Base-by-base conservation (phyloP, 2,329 filamentous ascomycete genomes). In the Pseudohalonectria lignicola region DNA sequence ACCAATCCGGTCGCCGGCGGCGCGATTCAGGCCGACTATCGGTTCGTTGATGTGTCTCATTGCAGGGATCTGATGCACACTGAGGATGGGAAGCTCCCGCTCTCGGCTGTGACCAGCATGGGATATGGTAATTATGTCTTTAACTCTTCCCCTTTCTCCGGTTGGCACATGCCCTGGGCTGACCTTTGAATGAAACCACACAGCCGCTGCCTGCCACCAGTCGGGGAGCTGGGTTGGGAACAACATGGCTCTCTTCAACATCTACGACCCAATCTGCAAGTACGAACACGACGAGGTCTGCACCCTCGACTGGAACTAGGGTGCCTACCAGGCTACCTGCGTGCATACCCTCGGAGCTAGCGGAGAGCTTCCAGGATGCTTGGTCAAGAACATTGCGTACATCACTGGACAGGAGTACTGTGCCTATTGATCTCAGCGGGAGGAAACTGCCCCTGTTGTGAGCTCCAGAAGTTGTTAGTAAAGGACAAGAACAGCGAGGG, bases 21-120 rank as follows among this genome's bases (percentile, higher is more conserved):
- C 16, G 59, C 58, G 10, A 47, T 71, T 17, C 53, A 59, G 16
- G 74, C 74, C 58, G 53, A 61, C 12, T 69, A 58, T 43, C 59
- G 64, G 44, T 53, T 60, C 40, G 64, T 64, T 25, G 59, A 60
- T 40, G 59, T 62, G 19, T 57, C 53, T 41, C 56, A 66, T 20
- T 77, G 74, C 55, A 52, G 53, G 11, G 49, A 54, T 35, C 59
- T 77, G n/a, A 60, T 76, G 17, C 13, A 20, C 8, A 23, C 30
- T 2, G 8, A 12, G 17, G 54, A 51, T 35, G 44, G 51, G 39
- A 59, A 51, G 19, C 44, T 56, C 31, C 50, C 53, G 13, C 43
- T 56, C n/a, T 49, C 62, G 49, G 69, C 68, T 1, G 50, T 66
- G 41, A 72, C 71, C 52, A 66, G 62, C 58, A 70, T 71, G 61